Percentiles rank a stretch among this genome's conserved stretches.
These are phyloP conservation scores for Colletotrichum liriopes DNA, from an alignment of 2,329 filamentous ascomycete species.

Conservation along the genomic window DNA sequence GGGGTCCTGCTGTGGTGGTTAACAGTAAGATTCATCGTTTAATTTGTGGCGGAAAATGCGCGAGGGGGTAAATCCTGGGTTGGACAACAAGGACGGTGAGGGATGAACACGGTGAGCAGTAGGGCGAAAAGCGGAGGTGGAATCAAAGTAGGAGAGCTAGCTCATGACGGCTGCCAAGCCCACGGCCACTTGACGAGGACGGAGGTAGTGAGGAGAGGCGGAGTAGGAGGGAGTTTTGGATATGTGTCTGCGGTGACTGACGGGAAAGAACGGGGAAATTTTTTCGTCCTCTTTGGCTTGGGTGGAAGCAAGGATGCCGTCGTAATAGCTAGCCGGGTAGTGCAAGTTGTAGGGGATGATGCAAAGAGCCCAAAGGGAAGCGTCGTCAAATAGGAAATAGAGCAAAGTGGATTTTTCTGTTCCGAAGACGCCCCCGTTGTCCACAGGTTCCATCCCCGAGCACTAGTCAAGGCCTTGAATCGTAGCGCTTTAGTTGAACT, in stretches of 20 bases:
- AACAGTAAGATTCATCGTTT: slow-evolving; percentile 61
- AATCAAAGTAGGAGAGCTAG: slow-evolving; percentile 46
- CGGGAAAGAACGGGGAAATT: slow-evolving; percentile 37
- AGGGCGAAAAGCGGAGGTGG: slow-evolving; percentile 40
- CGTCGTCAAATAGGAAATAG: slow-evolving; percentile 30
- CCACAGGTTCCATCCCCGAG: slow-evolving; percentile 17
- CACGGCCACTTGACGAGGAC: slow-evolving; percentile 24
- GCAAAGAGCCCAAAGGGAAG: slow-evolving; percentile 29
- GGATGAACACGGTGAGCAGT: slow-evolving; percentile 30
- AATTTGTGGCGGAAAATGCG: slow-evolving; percentile 40
- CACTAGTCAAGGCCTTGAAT: slow-evolving; percentile 36
- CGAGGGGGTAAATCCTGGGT: slow-evolving; percentile 34
- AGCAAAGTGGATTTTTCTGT: slow-evolving; percentile 36
- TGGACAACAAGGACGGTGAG: slow-evolving; percentile 27
- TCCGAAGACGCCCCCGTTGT: slow-evolving; percentile 39
- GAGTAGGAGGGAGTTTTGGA: slow-evolving; percentile 22
- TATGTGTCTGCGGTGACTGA: slow-evolving; percentile 23
- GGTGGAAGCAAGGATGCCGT: slow-evolving; percentile 39
- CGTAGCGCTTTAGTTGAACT: slow-evolving; percentile 23
- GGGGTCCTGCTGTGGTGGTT: slow-evolving; percentile 69
- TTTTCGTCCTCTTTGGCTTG: slow-evolving; percentile 27
- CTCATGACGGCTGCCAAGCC: slow-evolving; percentile 58
- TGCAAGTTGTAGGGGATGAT: slow-evolving; percentile 33
- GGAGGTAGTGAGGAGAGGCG: slow-evolving; percentile 14
- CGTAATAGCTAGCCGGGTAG: slow-evolving; percentile 31